Conservation (phyloP, 1,284 basidiomycete genomes). For the Puccinia novopanici region DNA sequence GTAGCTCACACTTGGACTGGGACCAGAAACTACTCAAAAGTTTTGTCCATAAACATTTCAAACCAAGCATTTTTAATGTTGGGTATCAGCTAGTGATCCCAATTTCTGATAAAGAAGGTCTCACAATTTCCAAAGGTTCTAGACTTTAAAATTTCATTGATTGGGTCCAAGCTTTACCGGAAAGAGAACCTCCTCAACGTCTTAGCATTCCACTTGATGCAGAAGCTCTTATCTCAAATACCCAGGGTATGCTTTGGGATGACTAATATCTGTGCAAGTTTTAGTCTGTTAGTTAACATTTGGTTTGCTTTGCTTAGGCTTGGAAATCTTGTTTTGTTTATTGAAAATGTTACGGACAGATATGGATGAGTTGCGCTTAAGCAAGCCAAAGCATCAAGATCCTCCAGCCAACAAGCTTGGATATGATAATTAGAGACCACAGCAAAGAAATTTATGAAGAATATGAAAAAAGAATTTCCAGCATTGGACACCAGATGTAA, state of each 20-base stretch:
- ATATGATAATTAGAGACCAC: slow-evolving; percentile 79
- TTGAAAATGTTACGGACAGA: slow-evolving; percentile 87
- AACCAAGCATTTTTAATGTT: slow-evolving; percentile 94
- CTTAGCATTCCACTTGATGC: slow-evolving; percentile 84
- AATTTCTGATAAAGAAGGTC: slow-evolving; percentile 68
- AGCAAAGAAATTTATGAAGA: slow-evolving; percentile 76
- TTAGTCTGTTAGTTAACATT: neutral
- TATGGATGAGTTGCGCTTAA: slow-evolving; percentile 70
- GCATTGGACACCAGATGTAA: slow-evolving; percentile 51
- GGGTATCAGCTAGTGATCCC: slow-evolving; percentile 94
- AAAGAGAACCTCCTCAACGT: slow-evolving; percentile 82
- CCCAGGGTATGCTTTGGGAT: slow-evolving; percentile 72
- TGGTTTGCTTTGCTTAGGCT: slow-evolving; percentile 64
- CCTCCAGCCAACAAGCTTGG: slow-evolving; percentile 76
- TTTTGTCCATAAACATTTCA: slow-evolving; percentile 90
- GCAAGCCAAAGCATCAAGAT: slow-evolving; percentile 66
- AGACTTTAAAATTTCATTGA: slow-evolving; percentile 82
- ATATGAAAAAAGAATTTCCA: slow-evolving; percentile 56
- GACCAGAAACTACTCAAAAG: slow-evolving; percentile 87
- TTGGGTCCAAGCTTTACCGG: slow-evolving; percentile 83
- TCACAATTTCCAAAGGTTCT: slow-evolving; percentile 82
- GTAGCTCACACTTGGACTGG: slow-evolving; percentile 82
- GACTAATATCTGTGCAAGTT: neutral
- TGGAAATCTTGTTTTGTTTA: slow-evolving; percentile 76
- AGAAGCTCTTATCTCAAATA: slow-evolving; percentile 83